Conservation (phyloP, 148 eudicot genomes). For the Arctostaphylos glauca region DNA sequence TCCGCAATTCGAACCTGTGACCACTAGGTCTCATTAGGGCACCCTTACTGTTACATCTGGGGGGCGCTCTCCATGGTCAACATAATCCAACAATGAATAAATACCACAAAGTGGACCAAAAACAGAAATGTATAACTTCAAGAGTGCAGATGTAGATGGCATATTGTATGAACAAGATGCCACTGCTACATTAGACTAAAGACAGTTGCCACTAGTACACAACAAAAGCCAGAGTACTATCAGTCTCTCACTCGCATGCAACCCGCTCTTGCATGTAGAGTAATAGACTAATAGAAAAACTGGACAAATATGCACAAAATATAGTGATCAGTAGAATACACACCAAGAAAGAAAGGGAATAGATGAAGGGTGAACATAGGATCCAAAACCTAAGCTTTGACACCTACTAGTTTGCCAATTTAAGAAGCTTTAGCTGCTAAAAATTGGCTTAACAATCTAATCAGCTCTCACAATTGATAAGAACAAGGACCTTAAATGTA, state of each 20-base stretch:
- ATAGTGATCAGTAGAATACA: background rate
- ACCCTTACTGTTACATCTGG: too few relatives aligned
- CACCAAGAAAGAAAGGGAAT: background rate
- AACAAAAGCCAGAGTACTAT: background rate
- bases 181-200: background rate
- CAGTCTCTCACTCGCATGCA: conserved; percentile 1
- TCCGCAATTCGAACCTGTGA: too few relatives aligned
- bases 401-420: background rate
- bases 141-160: background rate
- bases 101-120: background rate
- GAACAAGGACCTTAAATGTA: background rate
- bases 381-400: background rate
- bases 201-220: background rate
- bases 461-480: background rate
- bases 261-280: background rate
- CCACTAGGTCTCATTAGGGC: too few relatives aligned
- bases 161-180: background rate
- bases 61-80: background rate
- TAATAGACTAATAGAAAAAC: background rate
- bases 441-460: background rate
- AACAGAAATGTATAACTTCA: background rate
- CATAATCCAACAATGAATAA: background rate
- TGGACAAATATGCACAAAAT: background rate
- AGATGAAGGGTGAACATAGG: background rate
- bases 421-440: background rate